These are phyloP conservation scores for Pichia manshurica DNA, from an alignment of 805 yeast species.

Conservation along the genomic window DNA sequence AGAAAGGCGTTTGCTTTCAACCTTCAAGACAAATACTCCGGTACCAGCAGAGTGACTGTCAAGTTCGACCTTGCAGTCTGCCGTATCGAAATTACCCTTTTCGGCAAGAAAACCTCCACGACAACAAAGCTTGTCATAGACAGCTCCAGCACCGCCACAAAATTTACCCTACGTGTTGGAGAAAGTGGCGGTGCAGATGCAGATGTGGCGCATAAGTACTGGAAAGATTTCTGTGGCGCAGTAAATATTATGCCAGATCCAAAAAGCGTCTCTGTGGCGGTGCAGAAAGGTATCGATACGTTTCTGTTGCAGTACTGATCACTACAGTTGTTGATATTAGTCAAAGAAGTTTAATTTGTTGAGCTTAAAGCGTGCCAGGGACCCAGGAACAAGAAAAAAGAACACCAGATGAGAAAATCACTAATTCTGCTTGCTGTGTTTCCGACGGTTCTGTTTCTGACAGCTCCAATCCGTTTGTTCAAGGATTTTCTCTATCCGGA, in stretches of 20 bases:
- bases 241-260: neutral
- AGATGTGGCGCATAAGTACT: too few relatives aligned
- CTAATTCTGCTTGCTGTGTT: conserved; percentile 1
- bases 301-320: neutral
- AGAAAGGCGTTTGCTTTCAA: conserved; percentile 16
- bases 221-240: neutral
- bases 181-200: neutral
- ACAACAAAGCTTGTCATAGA: neutral
- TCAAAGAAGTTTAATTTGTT: neutral
- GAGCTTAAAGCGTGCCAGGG: too few relatives aligned
- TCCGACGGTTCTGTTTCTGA: neutral
- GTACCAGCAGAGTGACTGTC: conserved; percentile 10
- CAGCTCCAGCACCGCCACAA: conserved; percentile 1
- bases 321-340: too few relatives aligned
- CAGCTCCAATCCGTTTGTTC: conserved; percentile 8
- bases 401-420: neutral
- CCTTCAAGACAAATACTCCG: conserved; percentile 16
- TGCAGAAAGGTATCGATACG: conserved; percentile 1
- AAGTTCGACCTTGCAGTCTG: conserved; percentile 26
- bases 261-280: neutral
- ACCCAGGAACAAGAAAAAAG: neutral
- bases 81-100: conserved; percentile 22
- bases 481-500: conserved; percentile 13
- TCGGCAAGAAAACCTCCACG: neutral
- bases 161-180: neutral